Evolutionary conservation across 2,329 filamentous ascomycete species (phyloP), one percentile per base, ranked within the genome.

Genomic region (Pleomassaria siparia): DNA sequence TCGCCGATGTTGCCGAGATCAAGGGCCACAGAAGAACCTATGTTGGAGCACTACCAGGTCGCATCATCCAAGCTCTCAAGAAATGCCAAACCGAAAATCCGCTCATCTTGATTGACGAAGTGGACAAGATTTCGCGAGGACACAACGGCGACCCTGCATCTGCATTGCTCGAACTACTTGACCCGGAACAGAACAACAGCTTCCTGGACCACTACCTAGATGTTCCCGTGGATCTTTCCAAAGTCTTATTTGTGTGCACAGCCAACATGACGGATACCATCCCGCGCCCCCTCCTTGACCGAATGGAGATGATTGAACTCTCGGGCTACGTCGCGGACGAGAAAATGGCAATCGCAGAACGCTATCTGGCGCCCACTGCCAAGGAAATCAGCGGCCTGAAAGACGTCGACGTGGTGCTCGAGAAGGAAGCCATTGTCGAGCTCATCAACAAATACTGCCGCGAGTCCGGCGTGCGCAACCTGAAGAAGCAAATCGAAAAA

Each of bases 401-500:
- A 68, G 83, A 94, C 16, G 92, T 91, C 16, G 87, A 96, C 64
- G 91, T 99, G n/a, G 77, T 78, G n/a, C 78, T 99, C 35, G 86
- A 85, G 52, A 85, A 91, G 58, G 87, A 88, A 48, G 95, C 92
- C 11, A 95, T 99, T 36, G 87, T 94, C 64, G 94, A 99, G 72
- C 80, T 99, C 36, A 99, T 99, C 77, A 97, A 97, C 75, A 95
- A 90, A 20, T 99, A 99, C 76, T 96, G 91, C 74, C 88, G 94
- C 35, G 94, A 99, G 74, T 96, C 91, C 35, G 94, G 94, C 61
- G 95, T 99, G 8, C 87, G 94, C 57, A 99, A 99, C 67, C 76
- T 99, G 51, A 99, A 99, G 82, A 97, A 99, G 78, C 92, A 97
- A 71, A 99, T 99, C 53, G 94, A 99, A 72, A 99, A 99, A 77